phyloP scores from a whole-genome alignment of 306 rosid genomes.

The Cucurbita pepo region DNA sequence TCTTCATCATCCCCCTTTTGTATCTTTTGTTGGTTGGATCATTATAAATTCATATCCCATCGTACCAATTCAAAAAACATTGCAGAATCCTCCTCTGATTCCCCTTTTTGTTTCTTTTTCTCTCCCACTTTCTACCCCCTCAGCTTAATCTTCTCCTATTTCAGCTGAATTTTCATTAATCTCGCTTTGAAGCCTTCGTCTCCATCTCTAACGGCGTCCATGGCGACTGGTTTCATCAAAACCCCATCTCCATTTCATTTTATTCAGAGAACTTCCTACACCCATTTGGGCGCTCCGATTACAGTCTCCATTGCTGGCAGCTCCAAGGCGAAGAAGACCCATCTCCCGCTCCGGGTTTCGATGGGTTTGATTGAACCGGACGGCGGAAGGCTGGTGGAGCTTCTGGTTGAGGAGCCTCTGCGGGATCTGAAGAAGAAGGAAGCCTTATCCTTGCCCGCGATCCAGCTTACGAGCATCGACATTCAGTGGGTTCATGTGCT shows the following conservation, averaged over 20 bases:
- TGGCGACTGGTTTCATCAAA: constrained; percentile 46
- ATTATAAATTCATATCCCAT: not conserved
- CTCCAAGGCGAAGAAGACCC: constrained; percentile 1
- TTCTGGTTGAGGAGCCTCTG: constrained; percentile 37
- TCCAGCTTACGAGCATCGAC: constrained; percentile 59
- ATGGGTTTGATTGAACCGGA: constrained; percentile 74
- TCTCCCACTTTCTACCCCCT: not conserved
- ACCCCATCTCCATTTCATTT: constrained; percentile 26
- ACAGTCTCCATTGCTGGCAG: constrained; percentile 12
- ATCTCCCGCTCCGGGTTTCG: constrained; percentile 38
- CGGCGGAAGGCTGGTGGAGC: constrained; percentile 78
- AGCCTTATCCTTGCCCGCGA: constrained; percentile 46
- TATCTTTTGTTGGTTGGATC: not conserved
- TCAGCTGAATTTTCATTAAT: not conserved
- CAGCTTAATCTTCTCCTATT: not conserved
- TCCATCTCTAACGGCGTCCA: constrained; percentile 79
- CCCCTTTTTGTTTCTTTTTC: not conserved
- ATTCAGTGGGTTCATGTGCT: constrained; percentile 82
- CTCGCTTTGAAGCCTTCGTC: not conserved
- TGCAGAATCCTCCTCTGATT: not conserved
- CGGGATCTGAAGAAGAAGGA: constrained; percentile 42
- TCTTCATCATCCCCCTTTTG: not conserved
- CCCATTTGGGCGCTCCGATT: constrained; percentile 33
- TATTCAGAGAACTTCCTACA: constrained; percentile 10
- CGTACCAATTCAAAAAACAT: not conserved